Evolutionary conservation across 78 protist genomes (phyloP), one percentile per base, ranked within the genome.

Genomic region (Capsaspora owczarzaki): DNA sequence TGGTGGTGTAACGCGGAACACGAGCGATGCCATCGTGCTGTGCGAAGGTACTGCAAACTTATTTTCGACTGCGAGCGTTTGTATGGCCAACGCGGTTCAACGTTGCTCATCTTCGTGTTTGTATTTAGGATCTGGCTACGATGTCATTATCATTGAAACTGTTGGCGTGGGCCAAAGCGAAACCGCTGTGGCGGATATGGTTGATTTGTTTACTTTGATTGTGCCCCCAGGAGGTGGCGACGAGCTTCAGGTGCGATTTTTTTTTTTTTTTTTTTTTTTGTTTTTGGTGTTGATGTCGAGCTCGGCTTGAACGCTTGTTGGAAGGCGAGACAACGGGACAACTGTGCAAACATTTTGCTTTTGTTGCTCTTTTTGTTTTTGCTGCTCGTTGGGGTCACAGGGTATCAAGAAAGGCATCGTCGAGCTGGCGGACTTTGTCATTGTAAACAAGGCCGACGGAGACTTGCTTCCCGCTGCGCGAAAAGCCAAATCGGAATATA

Each of bases 161-260:
- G 98, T 97, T n/a, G 99, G 99, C 0, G 99, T 95, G 27, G 98
- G 98, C 23, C 98, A 97, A 83, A 81, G 91, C 0, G 99, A 97
- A 76, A 74, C 81, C 0, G 82, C 77, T 19, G 97, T 92, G 6
- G 90, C 90, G 2, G 89, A 91, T 31, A 82, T 95, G 89, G 92
- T 90, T 0, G 99, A 97, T 82, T 0, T 93, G 38, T 86, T 93
- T 42, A 31, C 79, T n/a, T 69, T 97, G 29, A 84, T 95, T 4
- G 83, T 95, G 10, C 93, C 98, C 16, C 99, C 99, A 0, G 97
- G 91, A 12, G 89, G 84, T 20, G 99, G 99, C 41, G 99, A 97
- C 49, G 98, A 91, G 68, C 92, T 97, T 31, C 99, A 95, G 87
- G 93, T 82, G 16, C 44, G 44, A 4, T 1, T 53, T 12, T 35